A percentile compares a stretch with the other conserved stretches of the same genome.
phyloP scores from a whole-genome alignment of 805 yeast species.

The Candida mattraensis region DNA sequence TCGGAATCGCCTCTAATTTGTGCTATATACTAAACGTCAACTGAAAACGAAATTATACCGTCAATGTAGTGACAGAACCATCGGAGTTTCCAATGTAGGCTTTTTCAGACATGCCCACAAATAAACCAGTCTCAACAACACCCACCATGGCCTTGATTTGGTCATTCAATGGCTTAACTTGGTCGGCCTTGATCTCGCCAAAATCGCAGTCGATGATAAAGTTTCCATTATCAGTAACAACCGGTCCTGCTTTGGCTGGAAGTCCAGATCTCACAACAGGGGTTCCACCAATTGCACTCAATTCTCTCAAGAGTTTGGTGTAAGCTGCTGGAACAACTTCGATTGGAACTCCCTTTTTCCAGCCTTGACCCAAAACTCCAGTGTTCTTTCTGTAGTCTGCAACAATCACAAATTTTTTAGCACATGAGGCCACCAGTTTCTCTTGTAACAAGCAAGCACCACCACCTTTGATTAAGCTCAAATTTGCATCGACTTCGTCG shows the following conservation, averaged over 20 bases:
- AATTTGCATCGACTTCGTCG: constrained; percentile 82
- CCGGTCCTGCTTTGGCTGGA: constrained; percentile 93
- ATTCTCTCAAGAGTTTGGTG: constrained; percentile 67
- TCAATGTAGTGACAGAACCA: constrained; percentile 48
- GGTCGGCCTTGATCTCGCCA: constrained; percentile 60
- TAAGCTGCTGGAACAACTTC: constrained; percentile 92
- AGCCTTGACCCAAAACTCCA: constrained; percentile 66
- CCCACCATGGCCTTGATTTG: constrained; percentile 79
- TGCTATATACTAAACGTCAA: too few relatives aligned
- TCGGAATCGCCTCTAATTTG: too few relatives aligned
- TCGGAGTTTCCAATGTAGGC: constrained; percentile 88
- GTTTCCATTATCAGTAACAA: constrained; percentile 93
- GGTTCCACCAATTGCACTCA: constrained; percentile 62
- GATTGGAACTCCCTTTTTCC: constrained; percentile 93
- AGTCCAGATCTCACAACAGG: constrained; percentile 81
- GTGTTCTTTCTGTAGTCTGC: constrained; percentile 91
- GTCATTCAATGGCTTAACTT: constrained; percentile 53
- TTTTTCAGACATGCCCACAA: constrained; percentile 68
- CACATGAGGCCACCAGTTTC: constrained; percentile 83
- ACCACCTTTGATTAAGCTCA: constrained; percentile 95
- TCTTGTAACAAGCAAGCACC: constrained; percentile 98
- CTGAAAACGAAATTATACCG: constrained; percentile 34
- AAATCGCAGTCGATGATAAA: constrained; percentile 92
- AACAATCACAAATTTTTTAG: constrained; percentile 76
- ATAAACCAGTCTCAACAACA: constrained; percentile 94